These are phyloP conservation scores for Podila minutissima DNA, from an alignment of 192 early-diverging fungal species.

Conservation along the genomic window DNA sequence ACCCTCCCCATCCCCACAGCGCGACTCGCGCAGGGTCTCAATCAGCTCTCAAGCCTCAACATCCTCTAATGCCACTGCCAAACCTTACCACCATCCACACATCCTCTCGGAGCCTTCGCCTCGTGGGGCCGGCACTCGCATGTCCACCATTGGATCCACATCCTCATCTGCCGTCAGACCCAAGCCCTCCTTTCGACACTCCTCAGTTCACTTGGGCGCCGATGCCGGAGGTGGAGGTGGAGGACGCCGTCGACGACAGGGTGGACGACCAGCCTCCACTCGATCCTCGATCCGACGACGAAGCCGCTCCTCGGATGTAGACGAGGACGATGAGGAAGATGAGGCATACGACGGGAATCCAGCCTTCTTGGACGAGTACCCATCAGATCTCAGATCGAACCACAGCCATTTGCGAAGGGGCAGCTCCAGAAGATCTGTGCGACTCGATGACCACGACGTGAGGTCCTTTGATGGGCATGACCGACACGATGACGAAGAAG, in stretches of 20 bases:
- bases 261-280: constrained; percentile 24
- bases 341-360: constrained; percentile 24
- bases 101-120: constrained; percentile 6
- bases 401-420: constrained; percentile 26
- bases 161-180: constrained; percentile 11
- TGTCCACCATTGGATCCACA: constrained; percentile 1
- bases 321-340: constrained; percentile 46
- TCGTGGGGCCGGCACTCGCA: constrained; percentile 8
- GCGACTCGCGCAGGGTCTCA: constrained; percentile 29
- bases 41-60: constrained; percentile 37
- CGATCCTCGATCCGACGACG: constrained; percentile 35
- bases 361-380: background rate
- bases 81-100: constrained; percentile 13
- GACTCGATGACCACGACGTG: constrained; percentile 37
- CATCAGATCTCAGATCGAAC: constrained; percentile 17
- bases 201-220: constrained; percentile 18
- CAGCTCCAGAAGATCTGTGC: constrained; percentile 37
- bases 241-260: constrained; percentile 21
- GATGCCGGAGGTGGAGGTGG: background rate
- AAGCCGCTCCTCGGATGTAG: constrained; percentile 43
- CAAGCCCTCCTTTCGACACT: constrained; percentile 31
- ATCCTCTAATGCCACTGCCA: constrained; percentile 27
- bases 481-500: constrained; percentile 48
- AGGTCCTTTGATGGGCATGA: constrained; percentile 27
- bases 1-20: background rate